phyloP scores from a whole-genome alignment of 805 yeast genomes.

The Starmerella floricola region DNA sequence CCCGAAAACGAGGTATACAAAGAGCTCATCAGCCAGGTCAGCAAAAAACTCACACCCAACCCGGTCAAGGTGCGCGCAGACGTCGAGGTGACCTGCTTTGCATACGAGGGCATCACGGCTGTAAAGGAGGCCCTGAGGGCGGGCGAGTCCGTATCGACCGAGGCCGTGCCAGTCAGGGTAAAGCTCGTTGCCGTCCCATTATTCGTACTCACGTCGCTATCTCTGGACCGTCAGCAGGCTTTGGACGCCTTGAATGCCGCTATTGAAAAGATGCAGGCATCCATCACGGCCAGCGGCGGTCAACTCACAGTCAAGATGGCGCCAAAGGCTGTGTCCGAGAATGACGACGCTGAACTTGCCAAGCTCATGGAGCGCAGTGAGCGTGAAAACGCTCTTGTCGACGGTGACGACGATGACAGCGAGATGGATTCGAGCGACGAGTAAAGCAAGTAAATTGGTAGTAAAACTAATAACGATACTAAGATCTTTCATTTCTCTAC shows the following conservation, averaged over 20 bases:
- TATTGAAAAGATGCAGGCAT: slow-evolving; percentile 58
- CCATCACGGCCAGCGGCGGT: slow-evolving; percentile 68
- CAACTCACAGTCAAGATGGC: slow-evolving; percentile 89
- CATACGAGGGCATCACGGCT: slow-evolving; percentile 96
- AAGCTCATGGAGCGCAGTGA: slow-evolving; percentile 90
- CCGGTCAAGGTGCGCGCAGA: slow-evolving; percentile 98
- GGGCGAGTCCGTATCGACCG: slow-evolving; percentile 76
- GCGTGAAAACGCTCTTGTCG: slow-evolving; percentile 72
- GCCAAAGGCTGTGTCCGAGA: slow-evolving; percentile 97
- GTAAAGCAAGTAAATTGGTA: slow-evolving; percentile 4
- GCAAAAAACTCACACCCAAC: slow-evolving; percentile 92
- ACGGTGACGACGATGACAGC: slow-evolving; percentile 58
- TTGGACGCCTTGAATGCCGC: slow-evolving; percentile 67
- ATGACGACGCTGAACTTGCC: slow-evolving; percentile 95
- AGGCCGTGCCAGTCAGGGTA: slow-evolving; percentile 78
- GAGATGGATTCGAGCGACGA: slow-evolving; percentile 30
- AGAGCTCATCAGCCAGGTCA: slow-evolving; percentile 76
- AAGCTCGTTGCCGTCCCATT: slow-evolving; percentile 95
- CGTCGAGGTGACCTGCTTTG: slow-evolving; percentile 91
- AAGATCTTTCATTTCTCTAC: neutral
- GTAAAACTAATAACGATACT: slow-evolving; percentile 8
- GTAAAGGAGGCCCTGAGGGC: slow-evolving; percentile 77
- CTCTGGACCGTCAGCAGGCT: slow-evolving; percentile 84
- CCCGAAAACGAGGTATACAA: slow-evolving; percentile 65
- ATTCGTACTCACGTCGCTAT: slow-evolving; percentile 84